phyloP scores from a whole-genome alignment of 1,284 basidiomycete genomes.

The Leccinum subspadiceum region DNA sequence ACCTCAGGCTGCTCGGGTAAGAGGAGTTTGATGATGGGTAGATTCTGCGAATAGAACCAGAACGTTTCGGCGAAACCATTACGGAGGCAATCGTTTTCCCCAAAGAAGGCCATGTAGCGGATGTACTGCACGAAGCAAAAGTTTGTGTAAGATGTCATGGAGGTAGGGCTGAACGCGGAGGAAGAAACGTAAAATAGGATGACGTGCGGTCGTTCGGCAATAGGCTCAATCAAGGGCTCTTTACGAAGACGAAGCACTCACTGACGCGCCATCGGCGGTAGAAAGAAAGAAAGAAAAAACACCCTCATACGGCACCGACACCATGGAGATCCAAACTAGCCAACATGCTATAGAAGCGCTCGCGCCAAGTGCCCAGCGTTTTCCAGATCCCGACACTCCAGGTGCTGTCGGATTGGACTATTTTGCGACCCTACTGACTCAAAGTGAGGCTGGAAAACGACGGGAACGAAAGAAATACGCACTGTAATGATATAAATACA shows the following conservation, averaged over 20 bases:
- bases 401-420: constrained; percentile 66
- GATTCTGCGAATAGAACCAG: constrained; percentile 77
- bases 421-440: constrained; percentile 54
- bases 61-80: constrained; percentile 76
- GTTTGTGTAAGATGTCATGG: constrained; percentile 74
- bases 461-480: constrained; percentile 36
- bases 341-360: constrained; percentile 79
- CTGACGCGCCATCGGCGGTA: constrained; percentile 78
- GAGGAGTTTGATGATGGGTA: constrained; percentile 71
- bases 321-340: constrained; percentile 68
- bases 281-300: constrained; percentile 56
- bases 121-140: constrained; percentile 82
- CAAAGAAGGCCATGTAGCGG: constrained; percentile 62
- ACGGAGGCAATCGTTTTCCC: constrained; percentile 51
- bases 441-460: constrained; percentile 13
- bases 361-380: constrained; percentile 74
- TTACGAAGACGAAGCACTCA: constrained; percentile 45
- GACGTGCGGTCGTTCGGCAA: constrained; percentile 73
- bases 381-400: constrained; percentile 64
- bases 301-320: constrained; percentile 44
- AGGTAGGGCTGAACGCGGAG: constrained; percentile 68
- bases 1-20: constrained; percentile 68
- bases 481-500: constrained; percentile 75
- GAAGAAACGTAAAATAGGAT: constrained; percentile 80
- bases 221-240: not conserved